Percentiles rank a stretch among this genome's conserved stretches.
These are phyloP conservation scores for Poronia punctata DNA, from an alignment of 495 filamentous ascomycete species.

Conservation along the genomic window DNA sequence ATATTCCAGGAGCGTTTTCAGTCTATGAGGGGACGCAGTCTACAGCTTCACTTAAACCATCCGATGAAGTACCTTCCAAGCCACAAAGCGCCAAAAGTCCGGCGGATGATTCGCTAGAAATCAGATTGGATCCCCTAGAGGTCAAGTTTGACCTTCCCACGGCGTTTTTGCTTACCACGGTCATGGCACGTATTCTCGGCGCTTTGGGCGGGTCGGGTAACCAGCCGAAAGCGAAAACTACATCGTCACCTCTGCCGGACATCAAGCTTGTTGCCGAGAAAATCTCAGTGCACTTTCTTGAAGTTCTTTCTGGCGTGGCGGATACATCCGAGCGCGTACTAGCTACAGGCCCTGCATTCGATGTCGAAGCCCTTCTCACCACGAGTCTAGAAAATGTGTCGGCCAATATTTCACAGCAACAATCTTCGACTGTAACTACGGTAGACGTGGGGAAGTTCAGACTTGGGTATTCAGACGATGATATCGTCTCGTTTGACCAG, in stretches of 20 bases:
- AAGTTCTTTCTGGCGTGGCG: slow-evolving; percentile 48
- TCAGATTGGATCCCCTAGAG: slow-evolving; percentile 50
- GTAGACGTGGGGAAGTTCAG: slow-evolving; percentile 57
- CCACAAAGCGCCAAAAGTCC: slow-evolving; percentile 1
- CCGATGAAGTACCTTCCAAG: not conserved
- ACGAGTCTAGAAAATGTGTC: slow-evolving; percentile 41
- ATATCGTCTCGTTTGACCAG: slow-evolving; percentile 67
- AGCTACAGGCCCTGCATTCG: slow-evolving; percentile 23
- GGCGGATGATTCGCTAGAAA: slow-evolving; percentile 38
- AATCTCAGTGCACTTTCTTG: slow-evolving; percentile 57
- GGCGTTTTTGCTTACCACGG: slow-evolving; percentile 57
- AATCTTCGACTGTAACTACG: slow-evolving; percentile 30
- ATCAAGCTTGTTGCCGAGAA: slow-evolving; percentile 48
- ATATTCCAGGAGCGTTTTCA: slow-evolving; percentile 54
- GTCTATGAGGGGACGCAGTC: slow-evolving; percentile 29
- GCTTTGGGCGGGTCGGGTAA: slow-evolving; percentile 30
- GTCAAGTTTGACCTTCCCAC: slow-evolving; percentile 62
- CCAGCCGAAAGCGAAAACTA: slow-evolving; percentile 11
- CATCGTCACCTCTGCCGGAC: slow-evolving; percentile 25
- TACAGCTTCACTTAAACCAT: slow-evolving; percentile 14
- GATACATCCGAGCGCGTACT: slow-evolving; percentile 32
- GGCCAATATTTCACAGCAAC: slow-evolving; percentile 26
- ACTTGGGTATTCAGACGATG: slow-evolving; percentile 66
- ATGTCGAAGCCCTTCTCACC: slow-evolving; percentile 44
- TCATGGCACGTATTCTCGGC: slow-evolving; percentile 47